These are phyloP conservation scores for Cladosporium cucumerinum DNA, from an alignment of 2,329 filamentous ascomycete species.

Conservation along the genomic window DNA sequence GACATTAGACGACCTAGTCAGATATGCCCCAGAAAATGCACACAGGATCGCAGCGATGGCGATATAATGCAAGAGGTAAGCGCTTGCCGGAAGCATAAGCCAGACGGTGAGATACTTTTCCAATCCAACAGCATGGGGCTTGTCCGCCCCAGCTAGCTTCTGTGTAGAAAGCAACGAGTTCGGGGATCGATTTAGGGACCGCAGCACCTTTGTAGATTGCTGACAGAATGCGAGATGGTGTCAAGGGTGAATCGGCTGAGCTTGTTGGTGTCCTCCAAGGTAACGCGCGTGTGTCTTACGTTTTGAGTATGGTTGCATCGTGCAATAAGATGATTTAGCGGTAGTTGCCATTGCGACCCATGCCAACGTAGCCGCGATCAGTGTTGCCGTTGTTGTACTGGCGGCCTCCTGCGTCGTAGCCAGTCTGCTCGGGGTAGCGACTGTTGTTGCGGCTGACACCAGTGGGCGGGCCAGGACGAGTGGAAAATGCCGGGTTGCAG, in stretches of 20 bases:
- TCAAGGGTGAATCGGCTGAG: conserved; percentile 1
- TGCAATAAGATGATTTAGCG: conserved; percentile 23
- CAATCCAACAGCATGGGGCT: conserved; percentile 19
- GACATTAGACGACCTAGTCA: not conserved
- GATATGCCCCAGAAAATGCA: conserved; percentile 11
- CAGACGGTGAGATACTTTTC: conserved; percentile 11
- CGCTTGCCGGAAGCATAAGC: conserved; percentile 13
- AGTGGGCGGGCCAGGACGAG: conserved; percentile 79
- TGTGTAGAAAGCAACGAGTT: conserved; percentile 18
- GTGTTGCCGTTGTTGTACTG: conserved; percentile 18
- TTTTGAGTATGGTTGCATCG: conserved; percentile 19
- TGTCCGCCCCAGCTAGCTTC: conserved; percentile 14
- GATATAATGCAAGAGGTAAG: conserved; percentile 6
- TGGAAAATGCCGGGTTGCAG: conserved; percentile 86
- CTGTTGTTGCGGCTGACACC: conserved; percentile 44
- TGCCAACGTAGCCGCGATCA: conserved; percentile 15
- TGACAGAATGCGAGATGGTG: conserved; percentile 13
- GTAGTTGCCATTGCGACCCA: conserved; percentile 27
- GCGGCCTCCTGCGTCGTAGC: conserved; percentile 15
- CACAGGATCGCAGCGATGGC: not conserved
- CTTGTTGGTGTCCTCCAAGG: not conserved
- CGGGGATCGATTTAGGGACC: conserved; percentile 6
- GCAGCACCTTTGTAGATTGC: conserved; percentile 4
- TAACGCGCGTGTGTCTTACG: conserved; percentile 1
- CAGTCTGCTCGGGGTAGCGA: conserved; percentile 19